These are phyloP conservation scores for Trametes punicea DNA, from an alignment of 768 basidiomycete species.

Conservation along the genomic window DNA sequence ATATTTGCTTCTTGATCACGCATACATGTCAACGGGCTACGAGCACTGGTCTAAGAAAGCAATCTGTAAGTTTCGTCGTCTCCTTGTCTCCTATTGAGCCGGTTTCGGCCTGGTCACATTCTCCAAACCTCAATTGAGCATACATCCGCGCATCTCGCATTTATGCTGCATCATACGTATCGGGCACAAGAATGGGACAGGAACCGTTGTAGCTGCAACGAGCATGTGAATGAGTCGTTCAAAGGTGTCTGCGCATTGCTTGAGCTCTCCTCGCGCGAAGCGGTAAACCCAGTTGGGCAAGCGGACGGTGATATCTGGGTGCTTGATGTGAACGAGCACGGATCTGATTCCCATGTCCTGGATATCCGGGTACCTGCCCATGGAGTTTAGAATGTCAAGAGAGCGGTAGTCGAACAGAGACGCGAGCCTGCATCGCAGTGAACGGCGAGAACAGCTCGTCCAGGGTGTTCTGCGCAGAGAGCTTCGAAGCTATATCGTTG, in stretches of 20 bases:
- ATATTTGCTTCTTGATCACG: too few species aligned
- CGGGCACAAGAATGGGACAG: not conserved
- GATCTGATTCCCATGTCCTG: slow-evolving; percentile 11
- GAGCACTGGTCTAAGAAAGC: too few species aligned
- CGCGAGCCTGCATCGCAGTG: slow-evolving; percentile 2
- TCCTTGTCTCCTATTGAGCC: too few species aligned
- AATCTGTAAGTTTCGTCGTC: too few species aligned
- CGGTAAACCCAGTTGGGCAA: slow-evolving; percentile 6
- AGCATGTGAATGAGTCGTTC: not conserved
- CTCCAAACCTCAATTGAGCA: too few species aligned
- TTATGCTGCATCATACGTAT: not conserved
- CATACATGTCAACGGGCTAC: too few species aligned
- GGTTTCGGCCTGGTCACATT: too few species aligned
- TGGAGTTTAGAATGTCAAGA: too few species aligned
- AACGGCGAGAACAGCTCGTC: slow-evolving; percentile 24
- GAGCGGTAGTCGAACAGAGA: not conserved
- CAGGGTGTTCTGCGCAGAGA: slow-evolving; percentile 20
- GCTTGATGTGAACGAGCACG: not conserved
- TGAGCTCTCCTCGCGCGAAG: slow-evolving; percentile 8
- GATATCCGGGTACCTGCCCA: slow-evolving; percentile 6
- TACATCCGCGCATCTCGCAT: not conserved
- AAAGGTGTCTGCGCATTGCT: not conserved
- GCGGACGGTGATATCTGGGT: not conserved
- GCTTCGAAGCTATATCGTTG: slow-evolving; percentile 18
- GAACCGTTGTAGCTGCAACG: not conserved